A percentile compares a stretch with the other conserved stretches of the same genome.
These are phyloP conservation scores for Lentinula sp. DNA, from an alignment of 768 basidiomycete species.

Conservation along the genomic window DNA sequence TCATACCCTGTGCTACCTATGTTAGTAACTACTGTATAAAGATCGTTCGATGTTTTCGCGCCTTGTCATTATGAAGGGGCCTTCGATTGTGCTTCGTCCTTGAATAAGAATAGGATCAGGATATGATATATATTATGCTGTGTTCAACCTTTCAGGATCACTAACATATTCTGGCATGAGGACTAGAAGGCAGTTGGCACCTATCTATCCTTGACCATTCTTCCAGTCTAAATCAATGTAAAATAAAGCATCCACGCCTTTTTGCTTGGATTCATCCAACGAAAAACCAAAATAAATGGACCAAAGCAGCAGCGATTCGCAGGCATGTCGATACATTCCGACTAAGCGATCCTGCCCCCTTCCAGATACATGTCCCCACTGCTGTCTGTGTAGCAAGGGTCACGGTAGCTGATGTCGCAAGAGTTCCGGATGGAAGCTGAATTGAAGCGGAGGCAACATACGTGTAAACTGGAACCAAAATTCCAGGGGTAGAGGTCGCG, in stretches of 20 bases:
- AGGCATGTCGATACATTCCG: not conserved
- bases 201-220: too few species aligned
- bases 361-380: constrained; percentile 4
- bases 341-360: not conserved
- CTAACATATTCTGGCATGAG: too few species aligned
- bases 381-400: not conserved
- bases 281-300: not conserved
- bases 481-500: constrained; percentile 3
- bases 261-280: not conserved
- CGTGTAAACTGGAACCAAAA: constrained; percentile 5
- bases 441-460: not conserved
- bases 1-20: constrained; percentile 7
- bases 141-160: too few species aligned
- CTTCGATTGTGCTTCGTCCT: too few species aligned
- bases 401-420: not conserved
- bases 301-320: not conserved
- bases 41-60: not conserved
- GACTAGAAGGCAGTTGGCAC: too few species aligned
- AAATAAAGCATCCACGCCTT: too few species aligned
- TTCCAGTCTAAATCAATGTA: too few species aligned
- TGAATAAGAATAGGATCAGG: too few species aligned
- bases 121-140: too few species aligned
- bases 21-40: constrained; percentile 1
- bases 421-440: not conserved
- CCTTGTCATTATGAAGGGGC: not conserved